Evolutionary conservation across 1,139 yeast genomes (phyloP).

Genomic region (Lodderomyces orthopsilosis): DNA sequence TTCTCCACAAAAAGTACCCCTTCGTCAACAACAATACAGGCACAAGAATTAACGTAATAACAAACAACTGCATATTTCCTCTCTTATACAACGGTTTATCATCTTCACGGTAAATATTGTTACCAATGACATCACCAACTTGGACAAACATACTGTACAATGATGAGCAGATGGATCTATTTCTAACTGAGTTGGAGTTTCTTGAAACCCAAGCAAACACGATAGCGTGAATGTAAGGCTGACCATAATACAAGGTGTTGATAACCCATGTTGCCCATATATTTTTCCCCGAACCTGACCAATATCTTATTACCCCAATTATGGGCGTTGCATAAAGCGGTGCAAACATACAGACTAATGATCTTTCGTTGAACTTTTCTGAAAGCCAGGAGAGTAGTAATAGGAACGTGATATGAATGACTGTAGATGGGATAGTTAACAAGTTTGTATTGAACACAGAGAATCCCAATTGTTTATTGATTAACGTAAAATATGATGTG

Average conservation of each 20-base stretch:
- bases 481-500: too few species aligned
- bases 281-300: conserved; percentile 46
- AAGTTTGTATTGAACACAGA: too few species aligned
- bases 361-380: conserved; percentile 36
- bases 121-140: conserved; percentile 47
- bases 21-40: conserved; percentile 24
- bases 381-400: conserved; percentile 31
- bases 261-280: conserved; percentile 55
- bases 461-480: too few species aligned
- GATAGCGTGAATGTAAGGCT: conserved; percentile 51
- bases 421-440: conserved; percentile 36
- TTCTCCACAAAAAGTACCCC: conserved; percentile 45
- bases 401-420: conserved; percentile 28
- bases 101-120: conserved; percentile 53
- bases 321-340: conserved; percentile 40
- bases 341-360: conserved; percentile 28
- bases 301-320: conserved; percentile 44
- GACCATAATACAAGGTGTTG: conserved; percentile 46
- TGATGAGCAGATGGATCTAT: conserved; percentile 55
- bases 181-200: conserved; percentile 57
- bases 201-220: conserved; percentile 59
- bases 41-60: conserved; percentile 15
- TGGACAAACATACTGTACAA: conserved; percentile 62
- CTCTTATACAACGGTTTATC: conserved; percentile 58
- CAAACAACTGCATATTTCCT: conserved; percentile 42